phyloP scores from a whole-genome alignment of 225 moss, liverwort and hornwort species.

The Rhytidiadelphus loreus region DNA sequence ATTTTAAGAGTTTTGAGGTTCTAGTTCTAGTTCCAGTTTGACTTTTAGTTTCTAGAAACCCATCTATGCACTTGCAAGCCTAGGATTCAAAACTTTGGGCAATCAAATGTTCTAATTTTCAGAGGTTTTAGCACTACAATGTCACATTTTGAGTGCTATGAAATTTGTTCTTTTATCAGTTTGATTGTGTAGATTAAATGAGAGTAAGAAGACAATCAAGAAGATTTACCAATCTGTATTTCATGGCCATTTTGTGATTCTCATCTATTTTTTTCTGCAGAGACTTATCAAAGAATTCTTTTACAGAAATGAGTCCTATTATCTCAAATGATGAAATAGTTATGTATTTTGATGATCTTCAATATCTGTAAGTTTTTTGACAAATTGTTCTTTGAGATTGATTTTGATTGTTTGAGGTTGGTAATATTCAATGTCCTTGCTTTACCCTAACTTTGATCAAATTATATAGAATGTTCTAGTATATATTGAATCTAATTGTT shows the following conservation, averaged over 20 bases:
- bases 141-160: rapidly evolving
- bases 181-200: too few relatives aligned
- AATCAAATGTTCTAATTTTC: background rate
- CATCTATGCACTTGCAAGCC: background rate
- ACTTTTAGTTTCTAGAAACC: background rate
- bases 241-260: background rate
- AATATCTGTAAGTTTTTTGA: background rate
- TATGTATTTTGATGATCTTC: background rate
- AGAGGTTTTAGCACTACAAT: background rate
- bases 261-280: background rate
- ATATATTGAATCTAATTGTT: too few relatives aligned
- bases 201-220: background rate
- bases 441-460: too few relatives aligned
- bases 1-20: too few relatives aligned
- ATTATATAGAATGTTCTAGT: too few relatives aligned
- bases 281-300: background rate
- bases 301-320: background rate
- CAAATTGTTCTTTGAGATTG: background rate
- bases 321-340: background rate
- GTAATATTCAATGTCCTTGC: background rate
- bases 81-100: background rate
- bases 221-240: background rate
- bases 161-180: too few relatives aligned
- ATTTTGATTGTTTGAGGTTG: background rate
- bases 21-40: too few relatives aligned